Evolutionary conservation across 257 asterid genomes (phyloP).

Genomic region (Jacaranda mimosifolia): DNA sequence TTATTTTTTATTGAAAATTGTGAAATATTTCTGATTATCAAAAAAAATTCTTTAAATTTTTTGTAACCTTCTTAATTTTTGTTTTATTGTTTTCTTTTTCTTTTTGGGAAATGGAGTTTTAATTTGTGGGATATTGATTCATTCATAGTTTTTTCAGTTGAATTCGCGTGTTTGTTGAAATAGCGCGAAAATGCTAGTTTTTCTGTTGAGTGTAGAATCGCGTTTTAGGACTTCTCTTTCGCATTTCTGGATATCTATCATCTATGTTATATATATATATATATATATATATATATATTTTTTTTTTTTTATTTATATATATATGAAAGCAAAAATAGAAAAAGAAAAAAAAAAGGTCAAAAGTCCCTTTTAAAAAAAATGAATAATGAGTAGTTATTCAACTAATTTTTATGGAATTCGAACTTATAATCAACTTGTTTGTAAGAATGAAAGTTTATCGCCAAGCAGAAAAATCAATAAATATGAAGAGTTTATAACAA

Average conservation of each 20-base stretch:
- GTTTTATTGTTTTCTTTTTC: not conserved
- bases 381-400: too few relatives aligned
- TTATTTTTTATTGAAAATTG: constrained; percentile 13
- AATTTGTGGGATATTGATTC: constrained; percentile 10
- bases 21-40: constrained; percentile 22
- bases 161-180: not conserved
- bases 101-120: not conserved
- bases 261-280: too few relatives aligned
- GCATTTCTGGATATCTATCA: not conserved
- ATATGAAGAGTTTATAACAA: too few relatives aligned
- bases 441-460: too few relatives aligned
- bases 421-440: too few relatives aligned
- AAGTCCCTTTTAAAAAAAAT: too few relatives aligned
- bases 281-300: too few relatives aligned
- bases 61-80: constrained; percentile 28
- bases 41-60: constrained; percentile 26
- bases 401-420: too few relatives aligned
- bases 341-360: too few relatives aligned
- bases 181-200: not conserved
- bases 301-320: too few relatives aligned
- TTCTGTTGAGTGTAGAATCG: not conserved
- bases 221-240: not conserved
- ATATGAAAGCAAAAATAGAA: too few relatives aligned
- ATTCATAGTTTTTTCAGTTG: not conserved
- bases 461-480: too few relatives aligned